phyloP scores from a whole-genome alignment of 2,329 filamentous ascomycete genomes.

The Sporothrix dimorphospora region DNA sequence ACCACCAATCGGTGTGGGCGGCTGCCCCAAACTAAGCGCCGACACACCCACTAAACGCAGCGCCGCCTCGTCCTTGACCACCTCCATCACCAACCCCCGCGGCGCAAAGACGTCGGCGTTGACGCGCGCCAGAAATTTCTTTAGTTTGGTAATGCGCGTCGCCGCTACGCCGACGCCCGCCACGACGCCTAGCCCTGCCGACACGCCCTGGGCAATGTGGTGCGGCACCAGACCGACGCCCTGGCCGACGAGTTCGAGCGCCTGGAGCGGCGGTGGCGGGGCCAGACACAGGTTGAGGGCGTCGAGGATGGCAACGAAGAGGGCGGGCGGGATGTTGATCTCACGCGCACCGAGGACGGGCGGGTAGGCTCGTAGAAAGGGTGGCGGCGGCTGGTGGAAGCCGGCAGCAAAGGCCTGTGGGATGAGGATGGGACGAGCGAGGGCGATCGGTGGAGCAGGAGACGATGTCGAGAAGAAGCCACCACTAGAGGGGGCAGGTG shows the following conservation, averaged over 20 bases:
- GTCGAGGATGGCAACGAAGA: background rate
- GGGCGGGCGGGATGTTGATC: background rate
- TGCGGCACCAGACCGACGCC: background rate
- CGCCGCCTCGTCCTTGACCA: slow-evolving; percentile 13
- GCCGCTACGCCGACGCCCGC: slow-evolving; percentile 11
- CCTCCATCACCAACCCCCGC: slow-evolving; percentile 9
- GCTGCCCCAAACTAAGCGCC: background rate
- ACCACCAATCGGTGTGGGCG: too few species aligned
- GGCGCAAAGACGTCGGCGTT: background rate
- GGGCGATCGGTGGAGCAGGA: background rate
- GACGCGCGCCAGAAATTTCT: background rate
- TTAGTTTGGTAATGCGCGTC: background rate
- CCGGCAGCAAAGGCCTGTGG: background rate
- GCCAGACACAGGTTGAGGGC: background rate
- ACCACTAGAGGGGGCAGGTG: background rate
- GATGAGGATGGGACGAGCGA: background rate
- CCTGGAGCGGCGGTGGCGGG: background rate
- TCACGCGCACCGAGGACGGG: background rate
- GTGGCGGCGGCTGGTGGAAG: background rate
- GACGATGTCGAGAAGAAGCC: background rate
- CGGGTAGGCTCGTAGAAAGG: background rate
- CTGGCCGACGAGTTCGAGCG: background rate
- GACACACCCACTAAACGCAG: background rate
- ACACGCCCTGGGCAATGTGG: slow-evolving; percentile 19
- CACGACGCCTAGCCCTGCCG: background rate